A percentile compares a stretch with the other conserved stretches of the same genome.
Conservation (phyloP, 768 basidiomycete species). For the Trametes gibbosa region DNA sequence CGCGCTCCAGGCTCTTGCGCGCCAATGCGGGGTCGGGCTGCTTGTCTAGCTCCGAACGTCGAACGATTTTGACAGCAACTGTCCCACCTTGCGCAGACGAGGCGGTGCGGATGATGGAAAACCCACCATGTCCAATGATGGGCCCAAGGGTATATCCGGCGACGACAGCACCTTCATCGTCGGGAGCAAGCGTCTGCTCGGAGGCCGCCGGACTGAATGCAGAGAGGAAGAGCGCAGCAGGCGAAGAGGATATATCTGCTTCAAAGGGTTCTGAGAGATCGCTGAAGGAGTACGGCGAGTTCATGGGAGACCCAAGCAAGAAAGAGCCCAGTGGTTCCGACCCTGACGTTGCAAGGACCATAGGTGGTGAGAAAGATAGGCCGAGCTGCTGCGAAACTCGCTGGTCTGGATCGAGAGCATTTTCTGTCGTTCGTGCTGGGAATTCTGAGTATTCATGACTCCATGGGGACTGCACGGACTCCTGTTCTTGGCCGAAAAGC, state of each 20-base stretch:
- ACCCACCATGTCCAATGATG: slow-evolving; percentile 76
- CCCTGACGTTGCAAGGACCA: slow-evolving; percentile 14
- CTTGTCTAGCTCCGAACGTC: slow-evolving; percentile 52
- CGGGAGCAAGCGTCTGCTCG: slow-evolving; percentile 35
- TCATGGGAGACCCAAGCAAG: background rate
- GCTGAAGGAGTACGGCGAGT: slow-evolving; percentile 2
- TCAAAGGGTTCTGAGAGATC: slow-evolving; percentile 10
- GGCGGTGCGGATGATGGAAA: slow-evolving; percentile 76
- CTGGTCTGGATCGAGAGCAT: slow-evolving; percentile 15
- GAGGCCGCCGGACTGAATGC: slow-evolving; percentile 47
- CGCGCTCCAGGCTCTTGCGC: slow-evolving; percentile 61
- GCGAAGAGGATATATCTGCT: slow-evolving; percentile 41
- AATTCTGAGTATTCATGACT: background rate
- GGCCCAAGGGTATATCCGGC: slow-evolving; percentile 74
- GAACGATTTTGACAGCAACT: slow-evolving; percentile 82
- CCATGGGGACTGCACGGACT: background rate
- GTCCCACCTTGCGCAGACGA: slow-evolving; percentile 59
- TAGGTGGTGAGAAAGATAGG: slow-evolving; percentile 1
- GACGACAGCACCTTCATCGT: slow-evolving; percentile 66
- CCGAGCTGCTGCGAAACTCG: slow-evolving; percentile 14
- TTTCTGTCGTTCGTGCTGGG: background rate
- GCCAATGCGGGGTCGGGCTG: slow-evolving; percentile 46
- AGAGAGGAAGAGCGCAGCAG: slow-evolving; percentile 74
- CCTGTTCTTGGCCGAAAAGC: background rate
- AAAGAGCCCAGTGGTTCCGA: slow-evolving; percentile 5